These are phyloP conservation scores for Phellopilus nigrolimitatus DNA, from an alignment of 1,284 basidiomycete genomes.

Conservation along the genomic window DNA sequence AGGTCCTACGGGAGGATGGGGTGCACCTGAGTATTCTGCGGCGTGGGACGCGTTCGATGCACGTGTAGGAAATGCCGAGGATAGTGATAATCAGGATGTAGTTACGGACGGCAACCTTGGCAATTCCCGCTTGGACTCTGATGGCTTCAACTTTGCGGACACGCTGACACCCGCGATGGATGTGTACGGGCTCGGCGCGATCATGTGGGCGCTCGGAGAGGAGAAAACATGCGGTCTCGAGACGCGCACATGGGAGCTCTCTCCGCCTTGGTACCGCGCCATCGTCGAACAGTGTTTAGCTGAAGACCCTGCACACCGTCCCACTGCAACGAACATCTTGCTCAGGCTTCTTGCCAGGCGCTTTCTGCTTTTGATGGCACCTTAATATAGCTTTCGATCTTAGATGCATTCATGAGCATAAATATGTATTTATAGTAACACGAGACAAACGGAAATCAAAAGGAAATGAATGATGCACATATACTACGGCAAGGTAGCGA, in stretches of 20 bases:
- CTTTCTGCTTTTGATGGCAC: background rate
- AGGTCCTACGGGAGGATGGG: slow-evolving; percentile 5
- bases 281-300: background rate
- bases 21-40: slow-evolving; percentile 2
- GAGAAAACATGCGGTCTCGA: background rate
- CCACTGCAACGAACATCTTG: background rate
- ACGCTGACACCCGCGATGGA: slow-evolving; percentile 4
- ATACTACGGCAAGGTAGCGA: background rate
- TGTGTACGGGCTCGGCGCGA: slow-evolving; percentile 3
- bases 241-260: background rate
- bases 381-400: too few species aligned
- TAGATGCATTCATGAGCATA: too few species aligned
- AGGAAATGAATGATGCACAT: background rate
- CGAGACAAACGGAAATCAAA: too few species aligned
- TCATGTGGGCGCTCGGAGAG: slow-evolving; percentile 5
- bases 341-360: background rate
- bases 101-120: too few species aligned
- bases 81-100: too few species aligned
- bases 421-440: too few species aligned
- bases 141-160: background rate
- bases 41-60: background rate
- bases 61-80: background rate
- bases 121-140: background rate
- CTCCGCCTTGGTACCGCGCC: slow-evolving; percentile 2
- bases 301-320: background rate